These are phyloP conservation scores for Clonostachys chloroleuca DNA, from an alignment of 2,329 filamentous ascomycete genomes.

Conservation along the genomic window DNA sequence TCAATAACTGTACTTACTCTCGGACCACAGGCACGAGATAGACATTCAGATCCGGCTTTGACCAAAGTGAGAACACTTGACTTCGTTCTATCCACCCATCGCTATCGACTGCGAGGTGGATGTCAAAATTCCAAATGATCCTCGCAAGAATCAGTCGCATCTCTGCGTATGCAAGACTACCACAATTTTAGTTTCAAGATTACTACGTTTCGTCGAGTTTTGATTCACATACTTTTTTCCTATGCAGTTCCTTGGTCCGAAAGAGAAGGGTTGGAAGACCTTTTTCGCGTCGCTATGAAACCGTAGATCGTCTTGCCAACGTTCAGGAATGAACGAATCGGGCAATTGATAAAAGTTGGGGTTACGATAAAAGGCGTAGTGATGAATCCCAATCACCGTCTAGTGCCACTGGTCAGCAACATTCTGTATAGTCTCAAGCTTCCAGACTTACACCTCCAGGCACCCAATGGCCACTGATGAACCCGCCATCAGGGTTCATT, in stretches of 20 bases:
- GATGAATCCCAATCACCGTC: background rate
- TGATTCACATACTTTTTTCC: constrained; percentile 11
- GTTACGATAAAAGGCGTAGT: background rate
- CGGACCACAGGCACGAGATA: background rate
- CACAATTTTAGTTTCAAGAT: background rate
- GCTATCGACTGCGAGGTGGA: constrained; percentile 2
- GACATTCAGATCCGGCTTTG: background rate
- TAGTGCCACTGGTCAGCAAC: too few species aligned
- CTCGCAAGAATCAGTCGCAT: constrained; percentile 18
- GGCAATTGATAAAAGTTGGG: constrained; percentile 20
- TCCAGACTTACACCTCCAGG: background rate
- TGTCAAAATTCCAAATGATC: constrained; percentile 17
- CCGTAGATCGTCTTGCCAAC: constrained; percentile 19
- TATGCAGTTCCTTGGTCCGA: constrained; percentile 10
- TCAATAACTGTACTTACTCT: too few species aligned
- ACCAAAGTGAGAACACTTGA: background rate
- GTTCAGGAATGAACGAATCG: constrained; percentile 27
- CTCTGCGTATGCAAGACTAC: constrained; percentile 21
- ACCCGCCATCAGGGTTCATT: background rate
- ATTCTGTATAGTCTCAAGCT: too few species aligned
- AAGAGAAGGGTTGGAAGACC: constrained; percentile 17
- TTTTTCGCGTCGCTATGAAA: constrained; percentile 14
- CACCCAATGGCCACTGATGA: background rate
- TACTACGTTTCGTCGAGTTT: background rate
- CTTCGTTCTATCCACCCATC: background rate